Conservation (phyloP, 257 asterid genomes). For the Craterostigma plantagineum region DNA sequence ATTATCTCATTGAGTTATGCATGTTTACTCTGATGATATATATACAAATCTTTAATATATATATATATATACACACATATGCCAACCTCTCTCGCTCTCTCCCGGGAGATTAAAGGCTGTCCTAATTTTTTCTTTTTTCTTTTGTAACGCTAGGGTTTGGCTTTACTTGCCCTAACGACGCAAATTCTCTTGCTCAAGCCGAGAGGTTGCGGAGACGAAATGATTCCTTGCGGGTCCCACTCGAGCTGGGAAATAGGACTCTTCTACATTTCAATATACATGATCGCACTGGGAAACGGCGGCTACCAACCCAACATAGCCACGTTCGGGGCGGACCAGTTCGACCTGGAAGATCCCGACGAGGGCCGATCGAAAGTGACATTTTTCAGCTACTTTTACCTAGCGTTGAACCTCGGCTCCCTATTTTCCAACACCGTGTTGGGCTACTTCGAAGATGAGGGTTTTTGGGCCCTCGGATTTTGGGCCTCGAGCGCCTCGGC, state of each 20-base stretch:
- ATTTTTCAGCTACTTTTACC: slow-evolving; percentile 83
- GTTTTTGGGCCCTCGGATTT: slow-evolving; percentile 80
- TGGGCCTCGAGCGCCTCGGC: slow-evolving; percentile 87
- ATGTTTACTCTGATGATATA: too few species aligned
- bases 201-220: slow-evolving; percentile 57
- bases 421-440: slow-evolving; percentile 83
- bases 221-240: slow-evolving; percentile 27
- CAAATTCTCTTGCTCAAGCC: slow-evolving; percentile 57
- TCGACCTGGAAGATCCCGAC: slow-evolving; percentile 44
- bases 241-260: slow-evolving; percentile 46
- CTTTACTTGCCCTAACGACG: slow-evolving; percentile 40
- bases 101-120: too few species aligned
- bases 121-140: background rate
- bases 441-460: slow-evolving; percentile 66
- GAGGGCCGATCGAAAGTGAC: slow-evolving; percentile 62
- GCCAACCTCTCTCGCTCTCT: too few species aligned
- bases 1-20: too few species aligned
- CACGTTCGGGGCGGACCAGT: slow-evolving; percentile 92
- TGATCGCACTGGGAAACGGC: slow-evolving; percentile 85
- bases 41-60: too few species aligned
- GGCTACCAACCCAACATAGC: slow-evolving; percentile 94
- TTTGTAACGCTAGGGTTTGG: slow-evolving; percentile 41
- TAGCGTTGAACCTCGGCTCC: slow-evolving; percentile 73
- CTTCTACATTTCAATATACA: slow-evolving; percentile 66
- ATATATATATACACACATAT: too few species aligned